Evolutionary conservation across 768 basidiomycete genomes (phyloP), one percentile per base, ranked within the genome.

Genomic region (Hericium coralloides): DNA sequence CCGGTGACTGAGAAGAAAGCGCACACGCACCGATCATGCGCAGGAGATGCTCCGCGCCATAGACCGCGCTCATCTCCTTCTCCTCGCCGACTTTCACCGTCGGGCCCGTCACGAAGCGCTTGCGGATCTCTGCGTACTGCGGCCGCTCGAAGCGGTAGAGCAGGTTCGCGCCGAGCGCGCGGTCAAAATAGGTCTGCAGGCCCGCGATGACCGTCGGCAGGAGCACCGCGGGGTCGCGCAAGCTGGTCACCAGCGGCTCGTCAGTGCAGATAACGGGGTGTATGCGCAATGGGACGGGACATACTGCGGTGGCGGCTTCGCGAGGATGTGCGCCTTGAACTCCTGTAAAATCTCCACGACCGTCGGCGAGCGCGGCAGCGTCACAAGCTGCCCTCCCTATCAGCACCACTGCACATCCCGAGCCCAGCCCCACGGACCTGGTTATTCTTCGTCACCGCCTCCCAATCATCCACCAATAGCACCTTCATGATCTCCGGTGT

Each of bases 391-490:
- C n/a, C 17, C 39, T 41, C 9, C 1, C 4, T 9, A 23, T 38
- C 17, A 12, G 17, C 12, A 37, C 23, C 15, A 51, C 20, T 20
- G 2, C 4, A 20, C 52, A 39, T 15, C 45, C 41, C 8, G 26
- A 15, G 52, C 38, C 47, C 20, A 17, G 17, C 22, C 23, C 12
- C 20, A 60, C 71, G 25, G 58, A 88, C 95, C 81, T 93, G 89
- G 63, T 85, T 84, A 67, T 94, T 90, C 75, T 97, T 98, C 54
- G 97, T 98, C 39, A 98, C 85, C 4, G 86, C 83, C 71, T 98
- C 95, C 97, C 97, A 99, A 63, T 98, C 97, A 66, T 98, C 94
- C 2, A 98, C 94, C 38, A 99, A 77, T 49, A 88, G 78, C 31
- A 84, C 79, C 69, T 97, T 98, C 60, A 98, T 78, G n/a, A 80